Percentiles rank a stretch among this genome's conserved stretches.
phyloP scores from a whole-genome alignment of 345 rosid species.

The Crucihimalaya himalaica region DNA sequence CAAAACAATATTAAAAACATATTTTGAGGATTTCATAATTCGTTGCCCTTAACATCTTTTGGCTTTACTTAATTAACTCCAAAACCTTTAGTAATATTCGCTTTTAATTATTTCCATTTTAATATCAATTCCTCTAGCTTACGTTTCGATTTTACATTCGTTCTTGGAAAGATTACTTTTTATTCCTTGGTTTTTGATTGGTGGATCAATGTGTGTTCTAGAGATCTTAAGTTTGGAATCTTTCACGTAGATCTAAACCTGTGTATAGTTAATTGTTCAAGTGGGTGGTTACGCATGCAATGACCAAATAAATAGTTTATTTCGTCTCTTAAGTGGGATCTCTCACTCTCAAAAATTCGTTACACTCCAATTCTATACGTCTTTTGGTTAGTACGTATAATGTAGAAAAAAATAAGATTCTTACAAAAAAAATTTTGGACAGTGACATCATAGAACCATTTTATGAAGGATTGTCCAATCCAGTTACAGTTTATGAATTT shows the following conservation, averaged over 20 bases:
- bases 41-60: slow-evolving; percentile 20
- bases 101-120: slow-evolving; percentile 15
- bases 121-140: background rate
- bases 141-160: slow-evolving; percentile 33
- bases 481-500: too few species aligned
- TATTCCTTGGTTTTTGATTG: slow-evolving; percentile 16
- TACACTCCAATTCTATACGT: background rate
- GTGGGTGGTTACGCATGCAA: background rate
- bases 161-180: slow-evolving; percentile 1
- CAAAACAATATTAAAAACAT: background rate
- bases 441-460: too few species aligned
- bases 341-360: background rate
- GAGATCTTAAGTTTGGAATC: slow-evolving; percentile 8
- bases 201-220: slow-evolving; percentile 8
- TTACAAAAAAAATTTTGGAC: too few species aligned
- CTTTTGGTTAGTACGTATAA: background rate
- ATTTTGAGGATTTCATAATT: background rate
- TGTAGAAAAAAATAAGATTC: too few species aligned
- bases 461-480: background rate
- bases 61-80: slow-evolving; percentile 29
- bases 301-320: background rate
- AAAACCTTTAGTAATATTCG: slow-evolving; percentile 31
- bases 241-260: background rate
- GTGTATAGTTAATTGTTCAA: background rate
- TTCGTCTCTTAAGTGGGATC: background rate